These are phyloP conservation scores for Trichoderma virens DNA, from an alignment of 495 filamentous ascomycete genomes.

Conservation along the genomic window DNA sequence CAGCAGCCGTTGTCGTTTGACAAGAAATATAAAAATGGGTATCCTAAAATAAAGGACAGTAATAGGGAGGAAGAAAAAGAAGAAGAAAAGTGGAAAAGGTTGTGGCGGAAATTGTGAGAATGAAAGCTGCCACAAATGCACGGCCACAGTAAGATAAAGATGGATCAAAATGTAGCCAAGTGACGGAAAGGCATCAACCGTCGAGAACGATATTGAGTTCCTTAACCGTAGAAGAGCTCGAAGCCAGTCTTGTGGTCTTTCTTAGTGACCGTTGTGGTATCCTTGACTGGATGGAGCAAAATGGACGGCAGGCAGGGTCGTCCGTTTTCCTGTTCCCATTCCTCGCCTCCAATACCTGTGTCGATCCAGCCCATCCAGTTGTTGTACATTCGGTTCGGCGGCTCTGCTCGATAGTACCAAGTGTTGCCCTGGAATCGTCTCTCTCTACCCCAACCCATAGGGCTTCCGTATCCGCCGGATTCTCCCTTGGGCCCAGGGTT, in stretches of 20 bases:
- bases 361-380: slow-evolving; percentile 56
- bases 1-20: not conserved
- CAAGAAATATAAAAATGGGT: not conserved
- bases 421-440: slow-evolving; percentile 48
- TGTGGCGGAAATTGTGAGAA: not conserved
- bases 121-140: not conserved
- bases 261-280: slow-evolving; percentile 34
- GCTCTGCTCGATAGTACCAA: slow-evolving; percentile 49
- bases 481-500: slow-evolving; percentile 48
- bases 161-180: not conserved
- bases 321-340: slow-evolving; percentile 46
- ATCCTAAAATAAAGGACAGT: not conserved
- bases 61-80: not conserved
- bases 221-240: slow-evolving; percentile 11
- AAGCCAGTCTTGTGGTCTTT: slow-evolving; percentile 26
- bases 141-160: not conserved
- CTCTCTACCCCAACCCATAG: slow-evolving; percentile 46
- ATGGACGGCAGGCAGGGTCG: slow-evolving; percentile 49
- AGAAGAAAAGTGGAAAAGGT: not conserved
- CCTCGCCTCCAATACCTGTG: slow-evolving; percentile 37
- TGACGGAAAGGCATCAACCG: not conserved
- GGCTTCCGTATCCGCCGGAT: slow-evolving; percentile 37
- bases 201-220: not conserved
- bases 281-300: slow-evolving; percentile 48
- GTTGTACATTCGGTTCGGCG: slow-evolving; percentile 50